Conservation (phyloP, 495 filamentous ascomycete species). For the Annulohypoxylon maeteangense region DNA sequence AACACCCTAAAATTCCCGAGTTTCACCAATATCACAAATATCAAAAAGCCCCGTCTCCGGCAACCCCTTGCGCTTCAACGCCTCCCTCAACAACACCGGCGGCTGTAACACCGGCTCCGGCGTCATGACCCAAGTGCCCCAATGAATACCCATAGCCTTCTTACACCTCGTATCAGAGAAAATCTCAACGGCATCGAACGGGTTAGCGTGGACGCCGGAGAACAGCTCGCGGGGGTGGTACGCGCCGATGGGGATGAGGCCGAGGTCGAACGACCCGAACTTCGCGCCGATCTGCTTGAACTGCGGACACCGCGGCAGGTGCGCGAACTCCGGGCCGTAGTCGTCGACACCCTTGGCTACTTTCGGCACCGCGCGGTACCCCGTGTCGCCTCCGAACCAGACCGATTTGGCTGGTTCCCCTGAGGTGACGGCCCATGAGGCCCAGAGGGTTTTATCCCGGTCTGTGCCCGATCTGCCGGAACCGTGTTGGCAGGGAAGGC, state of each 20-base stretch:
- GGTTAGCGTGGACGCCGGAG: constrained; percentile 87
- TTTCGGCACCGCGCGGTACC: constrained; percentile 85
- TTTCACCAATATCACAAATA: constrained; percentile 88
- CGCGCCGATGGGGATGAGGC: constrained; percentile 93
- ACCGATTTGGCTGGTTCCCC: constrained; percentile 70
- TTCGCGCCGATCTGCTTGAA: constrained; percentile 87
- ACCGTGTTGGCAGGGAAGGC: constrained; percentile 87
- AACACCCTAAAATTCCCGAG: constrained; percentile 69
- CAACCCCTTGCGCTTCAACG: constrained; percentile 75
- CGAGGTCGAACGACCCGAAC: constrained; percentile 90
- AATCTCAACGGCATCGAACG: constrained; percentile 88
- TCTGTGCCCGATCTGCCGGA: constrained; percentile 76
- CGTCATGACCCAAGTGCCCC: constrained; percentile 93
- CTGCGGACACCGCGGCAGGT: constrained; percentile 82
- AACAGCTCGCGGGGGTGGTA: constrained; percentile 83
- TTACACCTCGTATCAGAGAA: constrained; percentile 88
- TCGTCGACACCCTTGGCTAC: constrained; percentile 73
- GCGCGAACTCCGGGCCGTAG: constrained; percentile 71
- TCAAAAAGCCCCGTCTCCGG: constrained; percentile 86
- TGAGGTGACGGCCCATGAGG: constrained; percentile 83
- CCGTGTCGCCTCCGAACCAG: constrained; percentile 81
- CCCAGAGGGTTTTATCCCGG: constrained; percentile 81
- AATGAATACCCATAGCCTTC: constrained; percentile 89
- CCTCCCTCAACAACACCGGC: constrained; percentile 76
- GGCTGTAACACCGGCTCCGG: constrained; percentile 88